Base-by-base conservation (phyloP, 306 rosid genomes). In the Cicer pinnatifidum region DNA sequence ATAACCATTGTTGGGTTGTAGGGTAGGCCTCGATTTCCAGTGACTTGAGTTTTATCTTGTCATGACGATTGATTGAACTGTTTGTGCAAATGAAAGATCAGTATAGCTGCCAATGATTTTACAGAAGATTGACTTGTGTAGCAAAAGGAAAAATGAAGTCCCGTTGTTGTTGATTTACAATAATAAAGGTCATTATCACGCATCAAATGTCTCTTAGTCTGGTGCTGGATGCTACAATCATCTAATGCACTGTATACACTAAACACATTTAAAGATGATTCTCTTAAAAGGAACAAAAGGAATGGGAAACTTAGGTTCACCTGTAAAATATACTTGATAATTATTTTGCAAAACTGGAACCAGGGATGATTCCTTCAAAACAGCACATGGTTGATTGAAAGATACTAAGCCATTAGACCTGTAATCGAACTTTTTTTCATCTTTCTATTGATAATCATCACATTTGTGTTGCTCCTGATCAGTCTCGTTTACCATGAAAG, bases 101-200 rank as follows among this genome's bases (percentile, higher is more conserved):
- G 15, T n/a, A 56, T 39, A 69, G 68, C 43, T 57, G 37, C 23
- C 20, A 57, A 39, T 45, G 59, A 60, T 67, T 62, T 20, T 67
- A 80, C 20, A 48, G 76, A 76, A 58, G 69, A 54, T 35, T 39
- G 44, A 75, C 66, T 56, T 15, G 65, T 43, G 11, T 64, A 57
- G 73, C 66, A 23, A 10, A 70, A 71, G 61, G 48, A 76, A 76
- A 23, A 58, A 76, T 44, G 2, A 48, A 71, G 56, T 58, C 35
- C 46, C 41, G 47, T 62, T 40, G 65, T 35, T 39, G 39, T 66
- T 58, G 75, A 40, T 77, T 35, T 35, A 67, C 68, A 73, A 59
- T 46, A 60, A 45, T 59, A 57, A 61, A 58, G 47, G 33, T 62
- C 48, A 51, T 44, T 73, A 60, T 15, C 61, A 51, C 43, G 75